These are phyloP conservation scores for Yamadazyma philogaea DNA, from an alignment of 805 yeast species.

Conservation along the genomic window DNA sequence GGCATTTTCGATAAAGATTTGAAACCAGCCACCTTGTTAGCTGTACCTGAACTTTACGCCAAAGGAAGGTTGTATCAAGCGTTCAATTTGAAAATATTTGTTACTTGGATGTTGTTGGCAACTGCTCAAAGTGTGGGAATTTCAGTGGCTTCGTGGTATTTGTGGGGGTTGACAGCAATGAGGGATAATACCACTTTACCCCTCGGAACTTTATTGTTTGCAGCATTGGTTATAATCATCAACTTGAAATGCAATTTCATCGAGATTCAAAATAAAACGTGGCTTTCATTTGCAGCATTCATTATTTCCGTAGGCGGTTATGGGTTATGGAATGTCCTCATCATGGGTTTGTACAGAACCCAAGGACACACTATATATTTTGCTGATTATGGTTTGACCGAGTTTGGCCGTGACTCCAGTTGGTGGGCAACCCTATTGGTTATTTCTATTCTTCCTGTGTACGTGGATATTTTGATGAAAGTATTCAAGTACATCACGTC, in stretches of 20 bases:
- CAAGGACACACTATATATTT: constrained; percentile 60
- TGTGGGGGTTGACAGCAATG: constrained; percentile 70
- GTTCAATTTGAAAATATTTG: constrained; percentile 66
- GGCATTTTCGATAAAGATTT: constrained; percentile 96
- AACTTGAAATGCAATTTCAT: constrained; percentile 75
- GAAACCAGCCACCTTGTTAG: constrained; percentile 79
- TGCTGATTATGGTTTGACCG: constrained; percentile 66
- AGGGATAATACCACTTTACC: constrained; percentile 79
- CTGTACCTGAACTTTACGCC: constrained; percentile 86
- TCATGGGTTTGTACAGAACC: constrained; percentile 63
- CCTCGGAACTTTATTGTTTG: constrained; percentile 70
- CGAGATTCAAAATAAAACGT: constrained; percentile 74
- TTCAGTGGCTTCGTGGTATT: constrained; percentile 60
- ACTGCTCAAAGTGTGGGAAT: constrained; percentile 68
- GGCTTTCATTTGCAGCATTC: constrained; percentile 64
- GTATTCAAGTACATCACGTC: constrained; percentile 51
- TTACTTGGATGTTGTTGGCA: constrained; percentile 77
- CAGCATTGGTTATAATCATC: constrained; percentile 68
- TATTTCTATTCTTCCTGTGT: constrained; percentile 53
- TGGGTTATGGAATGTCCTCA: constrained; percentile 75
- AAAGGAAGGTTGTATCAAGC: constrained; percentile 72
- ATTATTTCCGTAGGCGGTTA: constrained; percentile 79
- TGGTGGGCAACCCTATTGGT: constrained; percentile 82
- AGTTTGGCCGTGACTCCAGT: constrained; percentile 75
- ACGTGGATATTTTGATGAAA: constrained; percentile 64